phyloP scores from a whole-genome alignment of 805 yeast genomes.

The Candida easanensis region DNA sequence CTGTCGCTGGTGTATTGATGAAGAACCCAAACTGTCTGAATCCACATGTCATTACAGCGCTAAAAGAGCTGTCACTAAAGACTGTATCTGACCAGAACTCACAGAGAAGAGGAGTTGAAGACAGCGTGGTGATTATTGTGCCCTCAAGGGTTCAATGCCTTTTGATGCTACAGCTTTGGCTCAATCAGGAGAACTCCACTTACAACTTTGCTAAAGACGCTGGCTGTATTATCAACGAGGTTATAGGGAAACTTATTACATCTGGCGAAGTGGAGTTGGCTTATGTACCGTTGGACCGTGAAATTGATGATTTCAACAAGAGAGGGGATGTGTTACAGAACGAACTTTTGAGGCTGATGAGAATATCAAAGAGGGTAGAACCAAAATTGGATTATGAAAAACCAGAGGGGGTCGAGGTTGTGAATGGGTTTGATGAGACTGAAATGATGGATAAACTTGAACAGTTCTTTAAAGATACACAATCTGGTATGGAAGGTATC shows the following conservation, averaged over 20 bases:
- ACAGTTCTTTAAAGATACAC: slow-evolving; percentile 24
- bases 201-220: neutral
- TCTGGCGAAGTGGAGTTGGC: neutral
- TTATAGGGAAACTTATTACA: neutral
- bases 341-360: slow-evolving; percentile 25
- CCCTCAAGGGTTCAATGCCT: slow-evolving; percentile 22
- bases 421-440: slow-evolving; percentile 16
- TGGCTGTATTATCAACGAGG: slow-evolving; percentile 7
- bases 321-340: slow-evolving; percentile 28
- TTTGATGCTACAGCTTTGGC: slow-evolving; percentile 15
- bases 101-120: neutral
- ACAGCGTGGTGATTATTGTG: slow-evolving; percentile 18
- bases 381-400: slow-evolving; percentile 18
- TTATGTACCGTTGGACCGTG: slow-evolving; percentile 14
- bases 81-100: neutral
- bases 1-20: slow-evolving; percentile 20
- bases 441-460: slow-evolving; percentile 27
- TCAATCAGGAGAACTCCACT: slow-evolving; percentile 1
- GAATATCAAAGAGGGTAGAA: slow-evolving; percentile 11
- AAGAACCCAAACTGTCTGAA: slow-evolving; percentile 10
- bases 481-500: slow-evolving; percentile 25
- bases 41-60: slow-evolving; percentile 4
- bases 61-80: slow-evolving; percentile 9
- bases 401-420: neutral
- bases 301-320: slow-evolving; percentile 14